A percentile compares a stretch with the other conserved stretches of the same genome.
Evolutionary conservation across 129 eudicot species (phyloP).

Genomic region (Lactuca sativa): DNA sequence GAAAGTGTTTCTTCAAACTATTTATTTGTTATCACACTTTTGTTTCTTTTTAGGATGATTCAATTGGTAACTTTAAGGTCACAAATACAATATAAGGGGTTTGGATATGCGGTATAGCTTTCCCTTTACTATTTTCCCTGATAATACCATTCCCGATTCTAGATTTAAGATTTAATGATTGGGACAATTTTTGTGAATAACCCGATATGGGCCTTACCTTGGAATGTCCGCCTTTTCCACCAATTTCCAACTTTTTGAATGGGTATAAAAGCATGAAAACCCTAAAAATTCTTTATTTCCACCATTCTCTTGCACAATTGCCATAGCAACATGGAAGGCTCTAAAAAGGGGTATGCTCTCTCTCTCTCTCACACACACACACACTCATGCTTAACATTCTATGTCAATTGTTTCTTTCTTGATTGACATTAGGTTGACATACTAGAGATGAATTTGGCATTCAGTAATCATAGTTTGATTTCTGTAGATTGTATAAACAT

Average conservation of each 20-base stretch:
- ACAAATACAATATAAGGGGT: neutral
- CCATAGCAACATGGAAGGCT: neutral
- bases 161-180: neutral
- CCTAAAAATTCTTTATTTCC: neutral
- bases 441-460: neutral
- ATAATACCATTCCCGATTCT: neutral
- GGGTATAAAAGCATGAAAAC: slow-evolving; percentile 1
- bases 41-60: neutral
- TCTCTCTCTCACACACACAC: neutral
- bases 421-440: neutral
- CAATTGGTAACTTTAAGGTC: neutral
- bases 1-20: neutral
- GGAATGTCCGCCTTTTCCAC: neutral
- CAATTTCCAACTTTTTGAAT: neutral
- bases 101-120: neutral
- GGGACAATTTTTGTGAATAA: neutral
- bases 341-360: neutral
- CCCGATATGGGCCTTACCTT: neutral
- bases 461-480: neutral
- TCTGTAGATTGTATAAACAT: neutral
- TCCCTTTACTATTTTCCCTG: neutral
- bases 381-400: neutral
- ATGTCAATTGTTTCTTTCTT: neutral
- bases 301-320: neutral
- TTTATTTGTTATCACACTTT: neutral